These are phyloP conservation scores for Heterobasidion parviporum DNA, from an alignment of 1,284 basidiomycete genomes.

Conservation along the genomic window DNA sequence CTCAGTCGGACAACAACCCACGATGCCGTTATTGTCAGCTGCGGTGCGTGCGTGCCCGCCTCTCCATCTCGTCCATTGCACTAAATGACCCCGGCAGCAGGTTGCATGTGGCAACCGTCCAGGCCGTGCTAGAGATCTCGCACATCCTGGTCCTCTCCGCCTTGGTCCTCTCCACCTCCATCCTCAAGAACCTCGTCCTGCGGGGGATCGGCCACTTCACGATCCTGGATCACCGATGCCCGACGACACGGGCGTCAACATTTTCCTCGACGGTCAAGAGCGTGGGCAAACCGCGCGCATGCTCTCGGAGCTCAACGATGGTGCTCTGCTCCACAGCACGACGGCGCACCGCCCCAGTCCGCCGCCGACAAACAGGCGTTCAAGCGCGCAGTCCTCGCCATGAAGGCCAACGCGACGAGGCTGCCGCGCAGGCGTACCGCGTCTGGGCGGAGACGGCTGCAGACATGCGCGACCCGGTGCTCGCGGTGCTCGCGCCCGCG, in stretches of 20 bases:
- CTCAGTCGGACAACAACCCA: too few species aligned
- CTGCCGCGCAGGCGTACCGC: constrained; percentile 73
- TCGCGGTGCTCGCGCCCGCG: neutral
- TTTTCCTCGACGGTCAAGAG: constrained; percentile 81
- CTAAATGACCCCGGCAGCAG: constrained; percentile 28
- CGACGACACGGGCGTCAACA: constrained; percentile 90
- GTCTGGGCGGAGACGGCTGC: constrained; percentile 60
- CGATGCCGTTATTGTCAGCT: too few species aligned
- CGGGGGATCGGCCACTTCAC: constrained; percentile 28
- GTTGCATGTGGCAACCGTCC: constrained; percentile 93
- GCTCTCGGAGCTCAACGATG: constrained; percentile 82
- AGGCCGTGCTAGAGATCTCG: constrained; percentile 83
- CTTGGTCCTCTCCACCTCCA: constrained; percentile 81
- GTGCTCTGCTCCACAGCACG: constrained; percentile 56
- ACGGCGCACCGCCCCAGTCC: constrained; percentile 53
- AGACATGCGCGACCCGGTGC: constrained; percentile 9
- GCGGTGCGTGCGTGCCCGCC: too few species aligned
- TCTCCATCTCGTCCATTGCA: too few species aligned
- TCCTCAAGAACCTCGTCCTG: constrained; percentile 28
- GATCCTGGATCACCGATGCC: constrained; percentile 23
- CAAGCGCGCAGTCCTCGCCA: constrained; percentile 51
- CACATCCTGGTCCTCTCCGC: constrained; percentile 60
- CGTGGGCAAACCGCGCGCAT: constrained; percentile 77
- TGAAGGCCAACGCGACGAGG: constrained; percentile 86
- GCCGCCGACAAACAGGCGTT: constrained; percentile 73